Percentiles rank a stretch among this genome's conserved stretches.
phyloP scores from a whole-genome alignment of 495 filamentous ascomycete species.

The Hypoxylon fragiforme region DNA sequence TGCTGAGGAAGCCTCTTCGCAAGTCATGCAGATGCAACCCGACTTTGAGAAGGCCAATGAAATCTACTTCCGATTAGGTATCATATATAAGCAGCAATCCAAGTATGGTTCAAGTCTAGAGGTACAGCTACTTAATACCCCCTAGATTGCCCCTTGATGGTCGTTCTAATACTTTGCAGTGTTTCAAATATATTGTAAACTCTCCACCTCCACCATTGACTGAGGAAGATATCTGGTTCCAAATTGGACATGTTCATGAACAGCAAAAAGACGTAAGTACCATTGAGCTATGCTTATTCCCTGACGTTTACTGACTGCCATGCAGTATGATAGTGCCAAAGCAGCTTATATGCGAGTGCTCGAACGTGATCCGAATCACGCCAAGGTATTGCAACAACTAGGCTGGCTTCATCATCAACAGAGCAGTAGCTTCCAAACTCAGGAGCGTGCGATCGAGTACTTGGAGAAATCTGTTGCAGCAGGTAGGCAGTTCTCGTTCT shows the following conservation, averaged over 20 bases:
- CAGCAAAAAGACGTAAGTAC: slow-evolving; percentile 94
- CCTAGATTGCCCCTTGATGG: slow-evolving; percentile 8
- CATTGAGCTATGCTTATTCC: slow-evolving; percentile 21
- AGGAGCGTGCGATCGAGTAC: slow-evolving; percentile 96
- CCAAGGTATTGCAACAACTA: slow-evolving; percentile 96
- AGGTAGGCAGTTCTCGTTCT: slow-evolving; percentile 60
- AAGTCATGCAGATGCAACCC: slow-evolving; percentile 98
- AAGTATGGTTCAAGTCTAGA: slow-evolving; percentile 92
- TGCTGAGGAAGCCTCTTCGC: slow-evolving; percentile 96
- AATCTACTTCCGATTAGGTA: slow-evolving; percentile 97
- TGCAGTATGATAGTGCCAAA: slow-evolving; percentile 89
- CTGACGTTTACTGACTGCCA: slow-evolving; percentile 29
- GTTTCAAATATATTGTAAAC: slow-evolving; percentile 96
- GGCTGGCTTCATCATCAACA: slow-evolving; percentile 98
- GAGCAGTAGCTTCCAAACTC: slow-evolving; percentile 82
- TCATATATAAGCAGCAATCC: slow-evolving; percentile 98
- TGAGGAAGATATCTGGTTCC: slow-evolving; percentile 99
- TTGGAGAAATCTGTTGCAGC: slow-evolving; percentile 95
- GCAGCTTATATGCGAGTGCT: slow-evolving; percentile 89
- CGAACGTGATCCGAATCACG: slow-evolving; percentile 92
- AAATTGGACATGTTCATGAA: slow-evolving; percentile 98
- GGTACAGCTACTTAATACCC: slow-evolving; percentile 59
- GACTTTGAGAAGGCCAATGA: slow-evolving; percentile 99
- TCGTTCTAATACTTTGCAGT: slow-evolving; percentile 58
- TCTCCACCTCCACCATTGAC: slow-evolving; percentile 92